Conservation (phyloP, 768 basidiomycete genomes). For the Macrolepiota dolichaula region DNA sequence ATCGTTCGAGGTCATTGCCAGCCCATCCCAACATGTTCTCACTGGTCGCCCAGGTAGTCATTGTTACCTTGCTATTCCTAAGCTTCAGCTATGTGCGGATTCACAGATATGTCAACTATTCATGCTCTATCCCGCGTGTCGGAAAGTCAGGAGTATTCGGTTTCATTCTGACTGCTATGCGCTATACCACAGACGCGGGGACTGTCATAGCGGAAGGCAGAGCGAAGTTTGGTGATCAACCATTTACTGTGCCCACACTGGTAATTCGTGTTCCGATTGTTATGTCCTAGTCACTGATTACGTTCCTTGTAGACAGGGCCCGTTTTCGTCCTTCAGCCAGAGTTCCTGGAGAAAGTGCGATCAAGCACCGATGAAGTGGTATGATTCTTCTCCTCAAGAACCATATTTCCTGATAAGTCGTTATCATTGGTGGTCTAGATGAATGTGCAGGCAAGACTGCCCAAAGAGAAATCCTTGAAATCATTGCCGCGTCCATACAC, state of each 20-base stretch:
- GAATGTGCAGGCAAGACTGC: conserved; percentile 20
- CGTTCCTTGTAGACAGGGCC: conserved; percentile 24
- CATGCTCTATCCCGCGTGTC: conserved; percentile 28
- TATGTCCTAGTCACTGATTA: neutral
- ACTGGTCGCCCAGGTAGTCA: neutral
- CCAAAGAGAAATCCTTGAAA: neutral
- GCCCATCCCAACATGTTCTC: neutral
- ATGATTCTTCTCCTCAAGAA: conserved; percentile 9
- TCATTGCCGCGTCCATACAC: neutral
- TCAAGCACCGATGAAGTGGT: conserved; percentile 31
- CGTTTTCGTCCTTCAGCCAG: conserved; percentile 29
- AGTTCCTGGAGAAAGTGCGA: conserved; percentile 27
- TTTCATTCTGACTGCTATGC: conserved; percentile 31
- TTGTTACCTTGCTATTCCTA: conserved; percentile 17
- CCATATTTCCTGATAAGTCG: neutral
- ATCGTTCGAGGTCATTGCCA: too few species aligned
- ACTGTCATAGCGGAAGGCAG: conserved; percentile 27
- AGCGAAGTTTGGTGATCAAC: conserved; percentile 5
- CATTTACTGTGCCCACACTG: conserved; percentile 28
- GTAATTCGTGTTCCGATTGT: conserved; percentile 12
- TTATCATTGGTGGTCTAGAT: conserved; percentile 24
- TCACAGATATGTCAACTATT: conserved; percentile 23
- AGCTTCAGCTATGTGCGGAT: conserved; percentile 23
- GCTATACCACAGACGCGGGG: conserved; percentile 28
- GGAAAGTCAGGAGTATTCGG: conserved; percentile 31